Evolutionary conservation across 2,329 filamentous ascomycete genomes (phyloP).

Genomic region (Fusarium musae): DNA sequence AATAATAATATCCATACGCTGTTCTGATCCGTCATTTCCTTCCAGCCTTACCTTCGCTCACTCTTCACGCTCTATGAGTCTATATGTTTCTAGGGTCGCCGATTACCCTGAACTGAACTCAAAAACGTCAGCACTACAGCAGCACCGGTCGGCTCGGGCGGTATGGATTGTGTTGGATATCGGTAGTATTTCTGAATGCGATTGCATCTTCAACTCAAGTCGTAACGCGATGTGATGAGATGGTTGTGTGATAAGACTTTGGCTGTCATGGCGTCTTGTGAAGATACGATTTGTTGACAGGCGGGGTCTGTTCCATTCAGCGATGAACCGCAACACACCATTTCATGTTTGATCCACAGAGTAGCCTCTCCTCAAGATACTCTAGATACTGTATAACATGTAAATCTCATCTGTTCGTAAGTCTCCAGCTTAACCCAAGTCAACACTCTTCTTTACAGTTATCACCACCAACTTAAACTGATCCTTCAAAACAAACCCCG

Average conservation of each 20-base stretch:
- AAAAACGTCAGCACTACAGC: neutral
- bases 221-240: conserved; percentile 10
- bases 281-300: neutral
- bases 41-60: too few species aligned
- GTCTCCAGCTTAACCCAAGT: accelerated
- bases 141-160: conserved; percentile 31
- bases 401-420: too few species aligned
- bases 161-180: conserved; percentile 10
- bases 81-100: neutral
- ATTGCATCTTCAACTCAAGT: neutral
- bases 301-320: neutral
- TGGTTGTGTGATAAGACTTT: conserved; percentile 12
- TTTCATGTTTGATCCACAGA: too few species aligned
- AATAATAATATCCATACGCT: too few species aligned
- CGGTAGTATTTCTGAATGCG: neutral
- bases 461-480: too few species aligned
- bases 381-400: neutral
- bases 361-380: too few species aligned
- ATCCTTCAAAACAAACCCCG: conserved; percentile 16
- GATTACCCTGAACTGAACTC: conserved; percentile 2
- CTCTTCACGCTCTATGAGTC: neutral
- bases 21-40: neutral
- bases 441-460: too few species aligned
- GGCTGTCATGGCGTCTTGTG: conserved; percentile 10
- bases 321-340: neutral